Percentiles rank a stretch among this genome's conserved stretches.
phyloP scores from a whole-genome alignment of 2,329 filamentous ascomycete genomes.

The Penicillium sp. region DNA sequence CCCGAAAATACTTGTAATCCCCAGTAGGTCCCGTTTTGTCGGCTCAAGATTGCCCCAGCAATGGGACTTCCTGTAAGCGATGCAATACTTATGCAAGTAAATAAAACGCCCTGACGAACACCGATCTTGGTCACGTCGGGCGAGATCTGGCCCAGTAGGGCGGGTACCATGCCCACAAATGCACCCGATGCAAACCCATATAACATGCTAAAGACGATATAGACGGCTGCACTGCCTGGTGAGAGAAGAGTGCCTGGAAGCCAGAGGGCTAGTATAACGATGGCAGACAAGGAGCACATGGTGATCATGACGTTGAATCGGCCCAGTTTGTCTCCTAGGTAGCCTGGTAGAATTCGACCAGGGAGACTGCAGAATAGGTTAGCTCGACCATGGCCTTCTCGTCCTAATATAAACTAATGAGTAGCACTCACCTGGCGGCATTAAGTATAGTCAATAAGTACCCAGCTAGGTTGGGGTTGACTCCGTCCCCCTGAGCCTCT shows the following conservation, averaged over 20 bases:
- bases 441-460: slow-evolving; percentile 54
- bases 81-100: slow-evolving; percentile 60
- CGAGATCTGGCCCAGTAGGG: slow-evolving; percentile 68
- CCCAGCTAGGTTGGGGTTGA: slow-evolving; percentile 48
- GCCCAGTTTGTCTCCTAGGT: slow-evolving; percentile 51
- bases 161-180: slow-evolving; percentile 61
- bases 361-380: slow-evolving; percentile 54
- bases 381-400: neutral
- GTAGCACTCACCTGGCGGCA: slow-evolving; percentile 3
- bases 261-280: slow-evolving; percentile 26
- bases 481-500: slow-evolving; percentile 50
- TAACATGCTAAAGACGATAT: slow-evolving; percentile 62
- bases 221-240: slow-evolving; percentile 51
- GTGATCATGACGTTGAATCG: slow-evolving; percentile 7
- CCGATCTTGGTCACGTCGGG: slow-evolving; percentile 65
- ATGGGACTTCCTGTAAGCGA: slow-evolving; percentile 67
- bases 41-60: slow-evolving; percentile 57
- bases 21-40: slow-evolving; percentile 54
- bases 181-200: slow-evolving; percentile 69
- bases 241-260: slow-evolving; percentile 37
- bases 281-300: slow-evolving; percentile 23
- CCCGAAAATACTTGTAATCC: slow-evolving; percentile 67
- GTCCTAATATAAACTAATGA: neutral
- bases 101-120: slow-evolving; percentile 63
- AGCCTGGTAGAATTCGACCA: slow-evolving; percentile 57